phyloP scores from a whole-genome alignment of 345 rosid species.

The Trapa bicornis region DNA sequence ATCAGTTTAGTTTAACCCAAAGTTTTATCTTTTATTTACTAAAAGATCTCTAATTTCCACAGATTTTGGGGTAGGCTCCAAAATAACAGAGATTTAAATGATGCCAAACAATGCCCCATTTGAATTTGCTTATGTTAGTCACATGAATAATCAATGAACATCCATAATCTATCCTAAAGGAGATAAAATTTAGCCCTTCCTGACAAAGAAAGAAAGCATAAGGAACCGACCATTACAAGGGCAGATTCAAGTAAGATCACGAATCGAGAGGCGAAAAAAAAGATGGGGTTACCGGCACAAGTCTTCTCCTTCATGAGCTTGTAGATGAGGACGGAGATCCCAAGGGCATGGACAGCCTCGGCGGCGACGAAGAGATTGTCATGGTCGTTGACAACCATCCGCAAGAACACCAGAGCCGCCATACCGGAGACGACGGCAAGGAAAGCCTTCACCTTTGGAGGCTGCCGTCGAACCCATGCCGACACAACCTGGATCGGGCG shows the following conservation, averaged over 20 bases:
- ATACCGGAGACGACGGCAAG: conserved; percentile 32
- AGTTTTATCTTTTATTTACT: background rate
- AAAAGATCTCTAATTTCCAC: background rate
- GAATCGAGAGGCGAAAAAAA: background rate
- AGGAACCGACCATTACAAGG: background rate
- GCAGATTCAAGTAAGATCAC: background rate
- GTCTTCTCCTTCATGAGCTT: conserved; percentile 37
- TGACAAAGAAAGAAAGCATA: background rate
- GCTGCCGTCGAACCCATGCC: conserved; percentile 35
- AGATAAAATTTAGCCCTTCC: background rate
- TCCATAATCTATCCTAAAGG: background rate
- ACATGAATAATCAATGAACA: background rate
- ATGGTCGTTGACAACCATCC: conserved; percentile 34
- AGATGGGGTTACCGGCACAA: conserved; percentile 24
- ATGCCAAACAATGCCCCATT: background rate
- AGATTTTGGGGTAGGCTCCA: background rate
- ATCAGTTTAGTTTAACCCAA: background rate
- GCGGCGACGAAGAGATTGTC: conserved; percentile 40
- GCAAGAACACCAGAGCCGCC: conserved; percentile 28
- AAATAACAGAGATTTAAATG: background rate
- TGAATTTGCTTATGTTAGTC: background rate
- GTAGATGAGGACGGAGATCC: conserved; percentile 32
- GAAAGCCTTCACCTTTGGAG: conserved; percentile 33
- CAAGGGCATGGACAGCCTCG: conserved; percentile 36
- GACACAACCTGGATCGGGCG: conserved; percentile 22